Conservation (phyloP, 768 basidiomycete genomes). For the Leucocoprinus sp. region DNA sequence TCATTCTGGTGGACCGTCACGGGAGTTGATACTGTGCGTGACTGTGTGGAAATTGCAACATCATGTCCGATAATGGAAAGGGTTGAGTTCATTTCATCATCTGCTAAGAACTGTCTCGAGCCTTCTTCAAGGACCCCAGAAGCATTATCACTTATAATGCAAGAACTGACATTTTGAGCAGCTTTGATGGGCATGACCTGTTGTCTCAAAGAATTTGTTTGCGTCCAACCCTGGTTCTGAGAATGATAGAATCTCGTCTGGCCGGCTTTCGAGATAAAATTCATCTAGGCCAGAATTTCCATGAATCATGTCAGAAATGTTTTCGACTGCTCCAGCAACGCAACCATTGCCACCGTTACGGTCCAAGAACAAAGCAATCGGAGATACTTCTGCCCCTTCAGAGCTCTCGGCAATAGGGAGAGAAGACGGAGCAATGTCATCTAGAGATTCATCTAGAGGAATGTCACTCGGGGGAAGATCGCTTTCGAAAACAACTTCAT, state of each 20-base stretch:
- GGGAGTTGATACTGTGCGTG: background rate
- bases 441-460: background rate
- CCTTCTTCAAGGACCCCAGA: too few relatives aligned
- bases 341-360: background rate
- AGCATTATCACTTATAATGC: too few relatives aligned
- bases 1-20: background rate
- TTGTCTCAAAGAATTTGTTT: background rate
- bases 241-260: background rate
- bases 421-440: background rate
- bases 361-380: background rate
- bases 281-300: background rate
- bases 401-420: conserved; percentile 9
- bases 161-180: background rate
- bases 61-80: too few relatives aligned
- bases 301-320: background rate
- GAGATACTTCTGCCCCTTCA: background rate
- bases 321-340: background rate
- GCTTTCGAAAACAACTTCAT: background rate
- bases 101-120: too few relatives aligned
- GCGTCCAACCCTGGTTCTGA: background rate
- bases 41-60: background rate
- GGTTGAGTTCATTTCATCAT: too few relatives aligned
- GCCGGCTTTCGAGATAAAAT: background rate
- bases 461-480: conserved; percentile 10
- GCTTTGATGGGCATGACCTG: background rate